Conservation (phyloP, 2,329 filamentous ascomycete genomes). For the Cercospora nicotianae region DNA sequence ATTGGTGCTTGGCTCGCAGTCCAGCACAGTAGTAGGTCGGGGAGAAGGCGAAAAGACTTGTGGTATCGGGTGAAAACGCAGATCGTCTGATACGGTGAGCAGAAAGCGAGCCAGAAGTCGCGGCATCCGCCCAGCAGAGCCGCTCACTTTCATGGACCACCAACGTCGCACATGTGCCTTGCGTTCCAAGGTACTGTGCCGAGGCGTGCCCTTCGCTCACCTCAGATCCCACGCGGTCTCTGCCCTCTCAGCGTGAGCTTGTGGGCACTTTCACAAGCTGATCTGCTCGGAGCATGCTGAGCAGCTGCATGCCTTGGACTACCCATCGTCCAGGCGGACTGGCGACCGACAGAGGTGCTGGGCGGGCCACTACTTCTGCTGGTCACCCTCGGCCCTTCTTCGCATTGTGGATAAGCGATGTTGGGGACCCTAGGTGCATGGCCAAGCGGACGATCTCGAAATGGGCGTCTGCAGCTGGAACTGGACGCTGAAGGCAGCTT, state of each 20-base stretch:
- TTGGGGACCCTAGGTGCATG: slow-evolving; percentile 3
- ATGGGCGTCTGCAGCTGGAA: not conserved
- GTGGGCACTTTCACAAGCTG: not conserved
- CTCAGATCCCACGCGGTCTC: not conserved
- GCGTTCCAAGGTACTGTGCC: not conserved
- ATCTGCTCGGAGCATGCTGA: not conserved
- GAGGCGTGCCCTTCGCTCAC: not conserved
- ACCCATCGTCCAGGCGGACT: not conserved
- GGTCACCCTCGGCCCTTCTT: not conserved
- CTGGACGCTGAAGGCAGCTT: not conserved
- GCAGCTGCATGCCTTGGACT: not conserved
- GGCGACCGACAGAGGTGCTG: not conserved
- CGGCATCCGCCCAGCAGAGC: not conserved
- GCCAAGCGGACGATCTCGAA: not conserved
- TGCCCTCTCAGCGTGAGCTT: not conserved
- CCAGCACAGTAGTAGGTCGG: slow-evolving; percentile 5
- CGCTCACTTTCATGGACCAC: not conserved
- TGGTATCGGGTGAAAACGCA: slow-evolving; percentile 4
- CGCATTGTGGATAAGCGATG: not conserved
- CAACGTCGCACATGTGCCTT: not conserved
- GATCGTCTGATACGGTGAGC: slow-evolving; percentile 5
- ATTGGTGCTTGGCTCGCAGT: not conserved
- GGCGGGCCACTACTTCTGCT: slow-evolving; percentile 6
- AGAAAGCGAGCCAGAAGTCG: not conserved
- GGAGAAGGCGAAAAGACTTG: slow-evolving; percentile 1